A percentile compares a stretch with the other conserved stretches of the same genome.
Conservation (phyloP, 345 rosid species). For the Brassica rapa region DNA sequence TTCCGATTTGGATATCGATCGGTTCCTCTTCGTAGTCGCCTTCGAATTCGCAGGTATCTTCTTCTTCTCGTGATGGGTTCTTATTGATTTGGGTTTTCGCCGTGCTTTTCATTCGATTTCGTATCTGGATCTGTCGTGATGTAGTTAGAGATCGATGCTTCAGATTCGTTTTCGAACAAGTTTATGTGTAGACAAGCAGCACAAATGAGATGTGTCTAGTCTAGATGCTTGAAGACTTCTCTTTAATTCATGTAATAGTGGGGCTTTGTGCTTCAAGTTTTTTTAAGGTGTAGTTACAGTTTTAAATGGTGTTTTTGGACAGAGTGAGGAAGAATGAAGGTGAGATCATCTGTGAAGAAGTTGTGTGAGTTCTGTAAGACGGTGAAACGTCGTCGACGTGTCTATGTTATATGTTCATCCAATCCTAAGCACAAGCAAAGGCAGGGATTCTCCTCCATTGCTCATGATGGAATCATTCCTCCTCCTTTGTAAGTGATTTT, state of each 20-base stretch:
- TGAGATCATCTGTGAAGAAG: constrained; percentile 92
- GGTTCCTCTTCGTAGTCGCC: constrained; percentile 31
- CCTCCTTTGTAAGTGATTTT: constrained; percentile 49
- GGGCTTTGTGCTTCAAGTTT: background rate
- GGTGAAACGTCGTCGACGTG: constrained; percentile 85
- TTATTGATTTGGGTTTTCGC: background rate
- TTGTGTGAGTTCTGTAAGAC: constrained; percentile 91
- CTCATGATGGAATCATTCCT: constrained; percentile 48
- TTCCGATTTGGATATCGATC: constrained; percentile 3
- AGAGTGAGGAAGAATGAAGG: constrained; percentile 67
- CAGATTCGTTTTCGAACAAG: constrained; percentile 15
- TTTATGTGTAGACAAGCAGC: no score
- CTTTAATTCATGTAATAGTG: background rate
- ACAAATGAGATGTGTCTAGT: no score
- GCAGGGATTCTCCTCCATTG: constrained; percentile 63
- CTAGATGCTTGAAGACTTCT: no score
- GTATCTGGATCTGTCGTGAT: constrained; percentile 27
- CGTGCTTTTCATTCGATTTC: background rate
- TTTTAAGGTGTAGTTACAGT: no score
- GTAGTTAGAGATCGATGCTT: constrained; percentile 5
- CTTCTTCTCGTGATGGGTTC: background rate
- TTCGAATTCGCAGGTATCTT: constrained; percentile 30
- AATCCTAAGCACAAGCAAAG: constrained; percentile 95
- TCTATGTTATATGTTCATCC: constrained; percentile 65
- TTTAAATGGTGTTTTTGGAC: background rate